A percentile compares a stretch with the other conserved stretches of the same genome.
Conservation (phyloP, 768 basidiomycete genomes). For the Dacryopinax spathularia region DNA sequence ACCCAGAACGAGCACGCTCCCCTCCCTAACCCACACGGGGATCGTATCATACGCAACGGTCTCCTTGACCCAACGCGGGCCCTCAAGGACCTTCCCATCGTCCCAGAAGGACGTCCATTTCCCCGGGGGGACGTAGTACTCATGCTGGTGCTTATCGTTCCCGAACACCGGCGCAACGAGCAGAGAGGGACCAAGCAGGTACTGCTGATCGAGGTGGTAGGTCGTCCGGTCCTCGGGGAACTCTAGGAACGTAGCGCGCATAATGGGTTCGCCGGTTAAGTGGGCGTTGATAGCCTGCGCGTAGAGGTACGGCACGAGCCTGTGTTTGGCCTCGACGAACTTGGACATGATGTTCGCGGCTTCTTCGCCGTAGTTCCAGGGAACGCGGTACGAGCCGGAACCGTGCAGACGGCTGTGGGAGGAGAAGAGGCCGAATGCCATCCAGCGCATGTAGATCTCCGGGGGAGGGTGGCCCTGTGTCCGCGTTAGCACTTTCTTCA, state of each 20-base stretch:
- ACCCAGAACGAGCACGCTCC: slow-evolving; percentile 45
- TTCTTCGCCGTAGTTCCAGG: slow-evolving; percentile 54
- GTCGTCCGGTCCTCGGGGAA: slow-evolving; percentile 23
- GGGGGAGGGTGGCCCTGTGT: slow-evolving; percentile 47
- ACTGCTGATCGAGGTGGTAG: slow-evolving; percentile 22
- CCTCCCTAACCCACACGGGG: slow-evolving; percentile 51
- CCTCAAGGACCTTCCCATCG: slow-evolving; percentile 32
- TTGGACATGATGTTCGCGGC: slow-evolving; percentile 27
- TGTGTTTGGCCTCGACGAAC: slow-evolving; percentile 48
- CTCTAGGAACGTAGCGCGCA: slow-evolving; percentile 24
- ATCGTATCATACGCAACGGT: slow-evolving; percentile 48
- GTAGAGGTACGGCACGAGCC: slow-evolving; percentile 58
- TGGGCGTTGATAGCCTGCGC: slow-evolving; percentile 23
- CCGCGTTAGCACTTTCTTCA: background rate
- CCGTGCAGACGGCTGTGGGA: slow-evolving; percentile 64
- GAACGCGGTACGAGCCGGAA: slow-evolving; percentile 58
- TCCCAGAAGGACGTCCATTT: slow-evolving; percentile 19
- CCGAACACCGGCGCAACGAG: slow-evolving; percentile 24
- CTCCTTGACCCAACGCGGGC: slow-evolving; percentile 50
- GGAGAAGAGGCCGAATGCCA: slow-evolving; percentile 61
- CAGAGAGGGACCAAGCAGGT: slow-evolving; percentile 24
- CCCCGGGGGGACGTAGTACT: slow-evolving; percentile 22
- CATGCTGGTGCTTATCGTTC: slow-evolving; percentile 13
- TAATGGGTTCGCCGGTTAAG: slow-evolving; percentile 20
- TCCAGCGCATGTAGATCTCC: slow-evolving; percentile 62